Evolutionary conservation across 169 alveolate genomes (phyloP).

Genomic region (Perkinsus marinus): DNA sequence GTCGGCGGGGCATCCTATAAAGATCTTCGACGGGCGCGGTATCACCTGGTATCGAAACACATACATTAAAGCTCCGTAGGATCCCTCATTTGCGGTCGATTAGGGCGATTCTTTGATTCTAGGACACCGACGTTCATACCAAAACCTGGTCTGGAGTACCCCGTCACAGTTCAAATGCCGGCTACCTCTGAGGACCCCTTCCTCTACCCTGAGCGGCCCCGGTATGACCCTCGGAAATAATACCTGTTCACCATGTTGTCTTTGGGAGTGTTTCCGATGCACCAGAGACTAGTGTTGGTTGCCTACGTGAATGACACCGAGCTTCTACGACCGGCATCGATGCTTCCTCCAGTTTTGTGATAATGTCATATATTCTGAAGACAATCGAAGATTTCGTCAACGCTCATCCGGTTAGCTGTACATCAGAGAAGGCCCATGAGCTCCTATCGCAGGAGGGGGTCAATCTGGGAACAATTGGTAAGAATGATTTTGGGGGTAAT

Average conservation of each 20-base stretch:
- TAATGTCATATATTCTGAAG: neutral
- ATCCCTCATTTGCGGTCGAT: neutral
- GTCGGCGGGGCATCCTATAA: conserved; percentile 16
- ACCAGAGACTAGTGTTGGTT: neutral
- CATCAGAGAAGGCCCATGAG: neutral
- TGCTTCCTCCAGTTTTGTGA: too few species aligned
- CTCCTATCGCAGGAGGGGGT: neutral
- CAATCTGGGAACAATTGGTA: neutral
- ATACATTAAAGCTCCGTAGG: conserved; percentile 4
- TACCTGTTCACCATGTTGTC: neutral
- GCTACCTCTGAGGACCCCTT: conserved; percentile 38
- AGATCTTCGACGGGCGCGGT: conserved; percentile 68
- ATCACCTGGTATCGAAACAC: conserved; percentile 46
- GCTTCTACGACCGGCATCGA: too few species aligned
- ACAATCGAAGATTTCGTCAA: neutral
- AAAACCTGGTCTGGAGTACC: conserved; percentile 22
- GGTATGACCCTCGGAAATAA: conserved; percentile 16
- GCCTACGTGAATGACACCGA: too few species aligned
- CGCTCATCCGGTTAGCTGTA: neutral
- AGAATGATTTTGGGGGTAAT: too few species aligned
- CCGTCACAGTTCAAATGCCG: conserved; percentile 33
- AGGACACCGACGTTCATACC: conserved; percentile 56
- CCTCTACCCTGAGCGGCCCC: conserved; percentile 39
- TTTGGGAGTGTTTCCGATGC: neutral
- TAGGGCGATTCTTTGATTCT: neutral